Base-by-base conservation (phyloP, 495 filamentous ascomycete genomes). In the Friedmanniomyces simplex region DNA sequence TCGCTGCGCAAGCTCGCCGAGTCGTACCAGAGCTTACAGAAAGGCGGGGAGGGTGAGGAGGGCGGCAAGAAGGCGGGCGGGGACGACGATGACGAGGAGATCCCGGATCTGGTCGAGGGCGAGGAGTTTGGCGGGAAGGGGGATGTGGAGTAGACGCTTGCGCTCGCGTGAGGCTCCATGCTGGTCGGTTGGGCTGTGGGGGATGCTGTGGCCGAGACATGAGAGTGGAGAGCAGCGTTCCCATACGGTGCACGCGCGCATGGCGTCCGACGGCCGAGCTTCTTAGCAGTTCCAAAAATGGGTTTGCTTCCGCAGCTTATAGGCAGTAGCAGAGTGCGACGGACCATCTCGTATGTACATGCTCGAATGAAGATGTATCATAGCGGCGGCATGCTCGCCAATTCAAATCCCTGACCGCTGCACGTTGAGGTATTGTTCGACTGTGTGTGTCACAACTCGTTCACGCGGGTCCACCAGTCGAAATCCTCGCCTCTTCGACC, bases 21-120 rank as follows among this genome's bases (percentile, higher is more conserved):
- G 83, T 93, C 87, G 83, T 98, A 97, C 80, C 93, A 98, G 84
- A 91, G 82, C 76, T 83, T 98, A 85, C 93, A 96, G 80, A 96
- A 96, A 85, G 84, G 83, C 69, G 57, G 60, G 24, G 85, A 93
- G 74, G 84, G 80, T 47, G 85, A 79, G 54, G 81, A 81, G 53
- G 79, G 73, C 53, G 88, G 91, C 77, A 85, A 88, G 50, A 84
- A 88, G 57, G 80, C 28, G 10, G 28, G 28, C 3, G 28, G 28
- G 4, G 81, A 82, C 51, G 91, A 89, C 14, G 82, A 84, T 56
- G 91, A 90, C 48, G 80, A 87, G 65, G 85, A 95, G 64, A 98
- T 98, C 74, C 93, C 93, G 59, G 91, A 97, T 59, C 79, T 98
- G 61, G 91, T 98, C 22, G 88, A 84, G 66, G 93, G 93, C 66